Evolutionary conservation across 192 early-diverging fungal genomes (phyloP).

Genomic region (Helicostylum pulchrum): DNA sequence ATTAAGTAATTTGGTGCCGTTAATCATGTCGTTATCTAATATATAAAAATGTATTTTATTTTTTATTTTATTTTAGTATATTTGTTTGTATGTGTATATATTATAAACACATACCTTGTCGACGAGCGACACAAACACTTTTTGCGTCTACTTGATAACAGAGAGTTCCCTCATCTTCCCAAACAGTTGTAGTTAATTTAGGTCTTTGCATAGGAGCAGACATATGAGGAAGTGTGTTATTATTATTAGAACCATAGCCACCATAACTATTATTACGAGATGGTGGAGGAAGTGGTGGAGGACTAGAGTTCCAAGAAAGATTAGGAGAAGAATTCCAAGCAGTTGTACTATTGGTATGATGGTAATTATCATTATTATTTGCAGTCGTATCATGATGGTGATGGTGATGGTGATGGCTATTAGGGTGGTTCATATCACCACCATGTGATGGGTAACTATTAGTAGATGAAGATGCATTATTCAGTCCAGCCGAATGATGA

Average conservation of each 20-base stretch:
- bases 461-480: not conserved
- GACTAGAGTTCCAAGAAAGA: constrained; percentile 18
- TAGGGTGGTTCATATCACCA: not conserved
- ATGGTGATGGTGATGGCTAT: not conserved
- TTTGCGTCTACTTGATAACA: constrained; percentile 78
- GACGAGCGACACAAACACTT: constrained; percentile 73
- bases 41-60: constrained; percentile 16
- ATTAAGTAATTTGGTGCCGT: constrained; percentile 82
- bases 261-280: constrained; percentile 1
- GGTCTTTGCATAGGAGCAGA: constrained; percentile 36
- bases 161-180: constrained; percentile 78
- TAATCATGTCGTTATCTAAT: constrained; percentile 78
- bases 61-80: constrained; percentile 7
- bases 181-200: constrained; percentile 70
- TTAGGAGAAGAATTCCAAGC: constrained; percentile 9
- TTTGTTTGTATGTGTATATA: not conserved
- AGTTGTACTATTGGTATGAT: not conserved
- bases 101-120: constrained; percentile 46
- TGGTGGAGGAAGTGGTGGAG: constrained; percentile 12
- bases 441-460: constrained; percentile 6
- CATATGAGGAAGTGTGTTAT: constrained; percentile 29
- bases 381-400: not conserved
- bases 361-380: constrained; percentile 1
- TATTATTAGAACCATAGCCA: constrained; percentile 1
- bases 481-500: constrained; percentile 13